Percentiles rank a stretch among this genome's conserved stretches.
These are phyloP conservation scores for Aegle marmelos DNA, from an alignment of 345 rosid genomes.

Conservation along the genomic window DNA sequence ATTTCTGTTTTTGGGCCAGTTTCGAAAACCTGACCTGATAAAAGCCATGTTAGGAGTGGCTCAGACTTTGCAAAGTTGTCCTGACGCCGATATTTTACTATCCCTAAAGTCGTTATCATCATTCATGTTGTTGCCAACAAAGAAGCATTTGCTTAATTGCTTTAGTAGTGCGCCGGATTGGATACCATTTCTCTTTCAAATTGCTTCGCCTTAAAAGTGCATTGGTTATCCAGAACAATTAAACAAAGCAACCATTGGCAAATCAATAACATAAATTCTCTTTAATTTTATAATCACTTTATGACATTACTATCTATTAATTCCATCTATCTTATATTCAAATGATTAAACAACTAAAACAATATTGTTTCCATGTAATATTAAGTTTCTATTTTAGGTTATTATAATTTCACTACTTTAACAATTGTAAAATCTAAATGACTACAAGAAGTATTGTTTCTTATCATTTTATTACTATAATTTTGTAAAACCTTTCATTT, in stretches of 20 bases:
- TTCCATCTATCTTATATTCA: too few species aligned
- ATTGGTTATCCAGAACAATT: constrained; percentile 20
- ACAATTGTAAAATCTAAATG: too few species aligned
- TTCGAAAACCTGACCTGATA: neutral
- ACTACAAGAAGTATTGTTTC: too few species aligned
- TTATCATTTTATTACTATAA: too few species aligned
- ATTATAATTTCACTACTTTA: too few species aligned
- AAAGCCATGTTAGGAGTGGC: neutral
- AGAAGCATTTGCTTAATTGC: neutral
- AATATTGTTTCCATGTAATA: too few species aligned
- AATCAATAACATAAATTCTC: neutral
- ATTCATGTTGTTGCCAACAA: neutral
- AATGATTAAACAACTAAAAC: too few species aligned
- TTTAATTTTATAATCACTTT: neutral
- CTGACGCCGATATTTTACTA: too few species aligned
- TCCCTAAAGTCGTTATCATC: neutral
- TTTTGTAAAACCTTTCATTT: too few species aligned
- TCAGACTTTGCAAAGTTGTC: too few species aligned
- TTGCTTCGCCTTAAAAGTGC: neutral
- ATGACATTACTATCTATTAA: neutral
- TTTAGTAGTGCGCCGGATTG: constrained; percentile 12
- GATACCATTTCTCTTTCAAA: constrained; percentile 3
- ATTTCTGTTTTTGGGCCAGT: too few species aligned
- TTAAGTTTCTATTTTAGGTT: too few species aligned
- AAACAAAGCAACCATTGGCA: neutral